Percentiles rank a stretch among this genome's conserved stretches.
Conservation (phyloP, 2,329 filamentous ascomycete species). For the Hypomyces perniciosus region DNA sequence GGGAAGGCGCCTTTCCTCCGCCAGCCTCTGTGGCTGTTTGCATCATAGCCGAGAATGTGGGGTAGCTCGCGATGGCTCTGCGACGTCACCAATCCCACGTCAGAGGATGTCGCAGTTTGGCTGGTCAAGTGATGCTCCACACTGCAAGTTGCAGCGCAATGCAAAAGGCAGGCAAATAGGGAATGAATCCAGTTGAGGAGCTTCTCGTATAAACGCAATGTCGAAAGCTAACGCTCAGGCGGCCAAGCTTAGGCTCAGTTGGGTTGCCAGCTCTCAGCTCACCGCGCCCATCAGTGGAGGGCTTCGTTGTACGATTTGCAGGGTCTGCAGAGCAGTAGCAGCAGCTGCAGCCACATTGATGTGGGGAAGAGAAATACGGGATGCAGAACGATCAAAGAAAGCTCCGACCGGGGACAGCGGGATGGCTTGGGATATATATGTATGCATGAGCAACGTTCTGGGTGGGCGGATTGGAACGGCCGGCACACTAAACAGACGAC, state of each 20-base stretch:
- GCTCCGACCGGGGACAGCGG: background rate
- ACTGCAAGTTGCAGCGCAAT: background rate
- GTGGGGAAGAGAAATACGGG: background rate
- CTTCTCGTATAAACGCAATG: no score
- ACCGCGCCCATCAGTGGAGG: background rate
- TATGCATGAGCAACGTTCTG: background rate
- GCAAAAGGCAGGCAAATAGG: background rate
- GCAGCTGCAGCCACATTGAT: background rate
- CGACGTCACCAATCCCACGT: slow-evolving; percentile 9
- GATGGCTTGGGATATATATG: slow-evolving; percentile 4
- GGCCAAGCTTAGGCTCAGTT: background rate
- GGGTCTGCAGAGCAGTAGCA: background rate
- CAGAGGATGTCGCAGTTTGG: slow-evolving; percentile 10
- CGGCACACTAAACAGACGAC: slow-evolving; percentile 2
- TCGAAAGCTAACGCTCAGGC: background rate
- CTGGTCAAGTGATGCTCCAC: slow-evolving; percentile 10
- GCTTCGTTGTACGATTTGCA: background rate
- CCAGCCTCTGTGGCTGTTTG: slow-evolving; percentile 10
- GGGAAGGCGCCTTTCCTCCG: slow-evolving; percentile 9
- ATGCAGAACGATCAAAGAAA: background rate
- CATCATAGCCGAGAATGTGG: slow-evolving; percentile 10
- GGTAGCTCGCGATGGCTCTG: slow-evolving; percentile 10
- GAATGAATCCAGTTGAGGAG: background rate
- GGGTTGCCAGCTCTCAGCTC: background rate
- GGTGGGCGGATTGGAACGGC: background rate